Evolutionary conservation across 768 basidiomycete species (phyloP).

Genomic region (Lactifluus pinguis): DNA sequence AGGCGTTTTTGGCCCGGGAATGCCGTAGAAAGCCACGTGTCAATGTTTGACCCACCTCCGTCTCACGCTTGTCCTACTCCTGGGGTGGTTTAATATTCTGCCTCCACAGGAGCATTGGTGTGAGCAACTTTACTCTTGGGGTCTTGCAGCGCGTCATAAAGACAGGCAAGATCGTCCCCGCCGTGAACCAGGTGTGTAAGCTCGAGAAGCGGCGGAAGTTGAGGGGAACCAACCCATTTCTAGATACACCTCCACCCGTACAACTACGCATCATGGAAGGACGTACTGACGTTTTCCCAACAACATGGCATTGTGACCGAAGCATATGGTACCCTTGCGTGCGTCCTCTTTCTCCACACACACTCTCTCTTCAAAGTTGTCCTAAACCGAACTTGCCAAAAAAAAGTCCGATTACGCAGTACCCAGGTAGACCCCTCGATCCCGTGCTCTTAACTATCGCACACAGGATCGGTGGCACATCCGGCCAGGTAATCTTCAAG

Average conservation of each 20-base stretch:
- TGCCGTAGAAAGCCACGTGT: no score
- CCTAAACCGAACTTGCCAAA: background rate
- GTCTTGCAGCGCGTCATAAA: no score
- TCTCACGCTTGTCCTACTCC: no score
- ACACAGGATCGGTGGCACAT: constrained; percentile 42
- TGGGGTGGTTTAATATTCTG: no score
- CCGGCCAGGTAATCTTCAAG: constrained; percentile 56
- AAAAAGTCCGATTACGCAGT: constrained; percentile 45
- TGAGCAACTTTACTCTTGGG: no score
- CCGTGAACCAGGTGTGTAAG: no score
- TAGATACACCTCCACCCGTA: constrained; percentile 68
- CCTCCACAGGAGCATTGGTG: no score
- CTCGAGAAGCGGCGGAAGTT: no score
- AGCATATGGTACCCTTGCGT: constrained; percentile 57
- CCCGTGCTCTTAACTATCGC: constrained; percentile 44
- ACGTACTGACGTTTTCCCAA: constrained; percentile 43
- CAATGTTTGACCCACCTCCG: no score
- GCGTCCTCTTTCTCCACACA: constrained; percentile 22
- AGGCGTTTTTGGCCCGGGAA: no score
- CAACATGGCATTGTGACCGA: constrained; percentile 53
- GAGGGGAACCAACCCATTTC: constrained; percentile 20
- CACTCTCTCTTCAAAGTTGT: background rate
- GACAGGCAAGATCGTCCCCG: no score
- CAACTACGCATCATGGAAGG: constrained; percentile 50
- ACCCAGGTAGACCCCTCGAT: constrained; percentile 60